Conservation (phyloP, 2,329 filamentous ascomycete genomes). For the Podosphaera xanthii region DNA sequence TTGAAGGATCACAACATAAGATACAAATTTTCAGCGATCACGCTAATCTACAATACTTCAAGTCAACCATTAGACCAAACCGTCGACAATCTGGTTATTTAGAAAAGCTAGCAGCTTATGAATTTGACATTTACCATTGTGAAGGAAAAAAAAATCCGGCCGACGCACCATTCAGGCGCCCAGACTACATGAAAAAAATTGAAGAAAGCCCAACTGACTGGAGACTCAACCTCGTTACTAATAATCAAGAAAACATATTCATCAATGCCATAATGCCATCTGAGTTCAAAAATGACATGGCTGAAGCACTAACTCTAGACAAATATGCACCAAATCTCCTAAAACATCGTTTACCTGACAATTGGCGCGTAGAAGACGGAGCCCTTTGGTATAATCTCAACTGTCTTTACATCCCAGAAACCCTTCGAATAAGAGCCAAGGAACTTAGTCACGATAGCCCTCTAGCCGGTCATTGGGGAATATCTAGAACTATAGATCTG, state of each 20-base stretch:
- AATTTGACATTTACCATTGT: background rate
- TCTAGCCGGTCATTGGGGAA: background rate
- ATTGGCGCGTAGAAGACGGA: background rate
- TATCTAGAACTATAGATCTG: background rate
- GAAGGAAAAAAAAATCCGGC: background rate
- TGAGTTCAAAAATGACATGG: background rate
- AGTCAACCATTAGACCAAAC: background rate
- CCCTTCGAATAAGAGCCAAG: conserved; percentile 1
- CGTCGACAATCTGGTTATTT: background rate
- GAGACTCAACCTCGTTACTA: background rate
- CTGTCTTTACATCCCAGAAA: background rate
- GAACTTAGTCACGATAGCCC: conserved; percentile 1
- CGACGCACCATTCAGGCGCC: background rate
- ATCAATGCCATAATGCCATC: background rate
- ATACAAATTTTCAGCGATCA: background rate
- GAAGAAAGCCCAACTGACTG: background rate
- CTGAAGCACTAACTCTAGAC: background rate
- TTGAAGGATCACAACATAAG: background rate
- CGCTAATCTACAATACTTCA: background rate
- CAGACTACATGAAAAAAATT: background rate
- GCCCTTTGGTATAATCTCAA: background rate
- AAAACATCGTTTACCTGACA: background rate
- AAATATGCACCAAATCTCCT: background rate
- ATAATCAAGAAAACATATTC: background rate
- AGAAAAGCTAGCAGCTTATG: background rate